Percentiles rank a stretch among this genome's conserved stretches.
phyloP scores from a whole-genome alignment of 805 yeast species.

The Starmerella scarabaei region DNA sequence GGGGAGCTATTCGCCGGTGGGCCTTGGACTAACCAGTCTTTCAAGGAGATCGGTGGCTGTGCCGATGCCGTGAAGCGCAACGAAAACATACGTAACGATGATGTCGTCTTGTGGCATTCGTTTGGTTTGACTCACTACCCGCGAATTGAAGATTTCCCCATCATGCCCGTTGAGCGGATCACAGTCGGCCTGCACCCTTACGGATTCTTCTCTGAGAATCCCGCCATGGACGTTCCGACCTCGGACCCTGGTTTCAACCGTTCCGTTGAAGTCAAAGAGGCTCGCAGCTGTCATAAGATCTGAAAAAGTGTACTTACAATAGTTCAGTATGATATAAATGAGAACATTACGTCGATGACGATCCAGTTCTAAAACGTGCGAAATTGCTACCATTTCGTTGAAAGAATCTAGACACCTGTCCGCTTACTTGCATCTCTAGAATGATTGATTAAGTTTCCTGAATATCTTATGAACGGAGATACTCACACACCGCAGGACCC shows the following conservation, averaged over 20 bases:
- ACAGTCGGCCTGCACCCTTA: constrained; percentile 52
- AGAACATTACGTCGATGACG: too few species aligned
- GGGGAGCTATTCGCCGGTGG: constrained; percentile 67
- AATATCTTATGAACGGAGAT: constrained; percentile 2
- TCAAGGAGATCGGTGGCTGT: constrained; percentile 40
- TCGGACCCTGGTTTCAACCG: constrained; percentile 54
- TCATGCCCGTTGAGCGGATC: constrained; percentile 72
- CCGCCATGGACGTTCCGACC: constrained; percentile 65
- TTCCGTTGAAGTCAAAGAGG: constrained; percentile 28
- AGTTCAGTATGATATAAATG: too few species aligned
- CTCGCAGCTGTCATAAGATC: constrained; percentile 17
- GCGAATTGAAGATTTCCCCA: constrained; percentile 76
- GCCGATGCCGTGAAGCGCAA: constrained; percentile 19
- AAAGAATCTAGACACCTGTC: background rate
- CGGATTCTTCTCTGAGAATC: constrained; percentile 66
- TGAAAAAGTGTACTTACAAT: too few species aligned
- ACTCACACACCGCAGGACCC: constrained; percentile 12
- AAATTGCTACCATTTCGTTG: too few species aligned
- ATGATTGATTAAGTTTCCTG: background rate
- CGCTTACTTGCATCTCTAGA: background rate
- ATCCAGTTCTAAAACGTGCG: too few species aligned
- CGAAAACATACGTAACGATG: constrained; percentile 58
- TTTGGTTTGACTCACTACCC: constrained; percentile 72
- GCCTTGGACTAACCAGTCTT: constrained; percentile 72
- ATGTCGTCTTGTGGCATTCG: constrained; percentile 69